phyloP scores from a whole-genome alignment of 139 green algal species.

The Yamagishiella unicocca region DNA sequence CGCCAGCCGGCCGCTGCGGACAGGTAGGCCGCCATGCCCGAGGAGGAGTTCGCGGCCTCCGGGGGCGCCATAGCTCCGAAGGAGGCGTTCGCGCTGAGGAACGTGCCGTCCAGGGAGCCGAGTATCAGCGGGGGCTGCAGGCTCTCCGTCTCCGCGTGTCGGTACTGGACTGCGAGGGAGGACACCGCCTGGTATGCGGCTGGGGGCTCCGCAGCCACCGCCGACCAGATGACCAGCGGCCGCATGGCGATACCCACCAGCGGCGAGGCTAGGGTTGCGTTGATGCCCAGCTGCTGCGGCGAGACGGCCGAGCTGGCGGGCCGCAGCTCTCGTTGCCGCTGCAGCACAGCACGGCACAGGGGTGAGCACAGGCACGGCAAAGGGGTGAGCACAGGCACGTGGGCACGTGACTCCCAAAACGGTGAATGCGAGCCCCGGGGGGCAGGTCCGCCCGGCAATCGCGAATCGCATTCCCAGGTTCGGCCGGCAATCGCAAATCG shows the following conservation, averaged over 20 bases:
- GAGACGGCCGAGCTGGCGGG: too few species aligned
- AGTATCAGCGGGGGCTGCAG: not conserved
- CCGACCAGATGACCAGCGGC: slow-evolving; percentile 28
- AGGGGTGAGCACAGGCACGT: too few species aligned
- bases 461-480: too few species aligned
- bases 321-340: too few species aligned
- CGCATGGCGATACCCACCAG: not conserved
- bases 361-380: too few species aligned
- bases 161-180: slow-evolving; percentile 15
- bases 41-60: too few species aligned
- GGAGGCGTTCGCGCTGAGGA: not conserved
- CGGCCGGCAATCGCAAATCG: too few species aligned
- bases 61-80: not conserved
- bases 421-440: too few species aligned
- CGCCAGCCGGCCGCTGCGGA: not conserved
- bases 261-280: not conserved
- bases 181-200: not conserved
- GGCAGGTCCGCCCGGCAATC: too few species aligned
- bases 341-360: too few species aligned
- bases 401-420: too few species aligned
- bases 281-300: not conserved
- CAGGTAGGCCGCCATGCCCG: not conserved
- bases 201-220: not conserved
- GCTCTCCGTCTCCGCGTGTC: not conserved
- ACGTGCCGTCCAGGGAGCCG: slow-evolving; percentile 26